Evolutionary conservation across 129 eudicot species (phyloP).

Genomic region (Helianthus annuus): DNA sequence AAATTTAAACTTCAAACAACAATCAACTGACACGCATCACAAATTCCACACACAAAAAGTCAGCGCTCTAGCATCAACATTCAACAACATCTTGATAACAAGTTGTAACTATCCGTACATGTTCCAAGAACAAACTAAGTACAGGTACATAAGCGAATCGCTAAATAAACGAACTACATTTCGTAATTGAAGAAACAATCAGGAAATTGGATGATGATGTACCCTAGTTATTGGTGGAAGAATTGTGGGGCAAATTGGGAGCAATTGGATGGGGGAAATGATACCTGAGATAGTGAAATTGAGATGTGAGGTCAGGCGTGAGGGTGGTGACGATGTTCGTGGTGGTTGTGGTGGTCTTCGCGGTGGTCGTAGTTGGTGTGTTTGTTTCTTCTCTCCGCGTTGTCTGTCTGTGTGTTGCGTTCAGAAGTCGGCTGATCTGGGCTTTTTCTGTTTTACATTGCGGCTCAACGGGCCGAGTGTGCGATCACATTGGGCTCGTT

Average conservation of each 20-base stretch:
- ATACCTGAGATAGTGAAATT: conserved; percentile 30
- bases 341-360: conserved; percentile 32
- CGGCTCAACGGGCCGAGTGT: conserved; percentile 22
- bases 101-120: too few species aligned
- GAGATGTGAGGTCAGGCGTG: neutral
- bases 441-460: conserved; percentile 23
- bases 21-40: too few species aligned
- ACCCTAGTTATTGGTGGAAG: conserved; percentile 22
- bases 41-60: too few species aligned
- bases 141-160: neutral
- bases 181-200: conserved; percentile 1
- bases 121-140: too few species aligned
- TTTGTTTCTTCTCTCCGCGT: conserved; percentile 24
- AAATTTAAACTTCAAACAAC: too few species aligned
- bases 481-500: conserved; percentile 28
- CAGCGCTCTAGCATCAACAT: too few species aligned
- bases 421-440: conserved; percentile 39
- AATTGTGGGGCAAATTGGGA: conserved; percentile 7
- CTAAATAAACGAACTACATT: conserved; percentile 25
- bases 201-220: conserved; percentile 19
- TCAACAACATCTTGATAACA: too few species aligned
- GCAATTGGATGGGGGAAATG: conserved; percentile 35
- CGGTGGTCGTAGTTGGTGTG: conserved; percentile 6
- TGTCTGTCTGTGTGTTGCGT: conserved; percentile 2
- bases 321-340: conserved; percentile 23